Conservation (phyloP, 148 eudicot genomes). For the Hydrangea macrophylla region DNA sequence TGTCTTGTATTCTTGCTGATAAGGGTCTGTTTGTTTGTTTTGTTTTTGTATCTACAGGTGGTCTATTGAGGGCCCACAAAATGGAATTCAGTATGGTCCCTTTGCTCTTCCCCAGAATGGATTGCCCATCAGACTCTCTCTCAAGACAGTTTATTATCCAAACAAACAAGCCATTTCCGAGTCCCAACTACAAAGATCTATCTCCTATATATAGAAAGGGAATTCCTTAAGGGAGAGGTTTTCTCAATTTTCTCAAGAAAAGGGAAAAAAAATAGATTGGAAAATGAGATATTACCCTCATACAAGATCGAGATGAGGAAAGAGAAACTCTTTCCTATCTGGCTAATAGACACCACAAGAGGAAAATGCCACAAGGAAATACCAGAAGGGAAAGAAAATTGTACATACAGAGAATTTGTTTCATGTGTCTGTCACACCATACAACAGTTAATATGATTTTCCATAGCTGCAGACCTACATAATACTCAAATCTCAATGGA, state of each 20-base stretch:
- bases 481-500: too few relatives aligned
- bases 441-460: too few relatives aligned
- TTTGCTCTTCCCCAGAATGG: conserved; percentile 79
- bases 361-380: too few relatives aligned
- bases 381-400: conserved; percentile 16
- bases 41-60: conserved; percentile 40
- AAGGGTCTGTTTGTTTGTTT: conserved; percentile 7
- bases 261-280: not conserved
- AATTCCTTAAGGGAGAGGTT: not conserved
- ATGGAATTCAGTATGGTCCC: conserved; percentile 66
- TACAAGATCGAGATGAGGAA: too few relatives aligned
- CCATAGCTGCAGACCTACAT: too few relatives aligned
- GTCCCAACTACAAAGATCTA: not conserved
- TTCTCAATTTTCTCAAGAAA: not conserved
- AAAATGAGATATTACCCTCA: conserved; percentile 8
- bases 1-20: conserved; percentile 9
- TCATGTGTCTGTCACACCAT: too few relatives aligned
- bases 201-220: conserved; percentile 5
- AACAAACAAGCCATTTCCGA: not conserved
- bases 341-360: too few relatives aligned
- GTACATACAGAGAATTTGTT: conserved; percentile 28
- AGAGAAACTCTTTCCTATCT: not conserved
- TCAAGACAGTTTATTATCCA: conserved; percentile 16
- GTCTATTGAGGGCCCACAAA: conserved; percentile 57
- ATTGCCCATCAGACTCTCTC: conserved; percentile 46